These are phyloP conservation scores for Capsella rubella DNA, from an alignment of 441 rosid genomes.

Conservation along the genomic window DNA sequence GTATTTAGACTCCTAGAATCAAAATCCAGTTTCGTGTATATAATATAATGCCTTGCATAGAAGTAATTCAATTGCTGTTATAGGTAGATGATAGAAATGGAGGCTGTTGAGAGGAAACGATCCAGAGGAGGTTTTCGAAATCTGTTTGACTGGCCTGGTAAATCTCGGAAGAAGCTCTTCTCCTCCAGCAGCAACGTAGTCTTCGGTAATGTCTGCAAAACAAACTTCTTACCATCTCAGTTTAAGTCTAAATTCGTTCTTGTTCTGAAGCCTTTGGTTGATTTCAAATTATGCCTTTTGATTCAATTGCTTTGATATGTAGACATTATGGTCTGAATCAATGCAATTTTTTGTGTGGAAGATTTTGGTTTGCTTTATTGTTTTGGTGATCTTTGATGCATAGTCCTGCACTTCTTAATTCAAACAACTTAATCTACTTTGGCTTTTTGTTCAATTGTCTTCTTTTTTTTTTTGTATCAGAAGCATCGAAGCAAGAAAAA, in stretches of 20 bases:
- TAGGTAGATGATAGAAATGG: conserved; percentile 60
- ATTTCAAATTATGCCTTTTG: background rate
- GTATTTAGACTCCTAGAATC: background rate
- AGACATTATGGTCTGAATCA: background rate
- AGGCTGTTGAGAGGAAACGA: conserved; percentile 70
- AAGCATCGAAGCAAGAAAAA: conserved; percentile 54
- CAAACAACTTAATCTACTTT: conserved; percentile 22
- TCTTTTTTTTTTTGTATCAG: conserved; percentile 44
- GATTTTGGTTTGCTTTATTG: background rate
- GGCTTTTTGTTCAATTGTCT: conserved; percentile 20
- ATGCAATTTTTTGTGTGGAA: background rate
- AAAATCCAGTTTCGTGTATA: background rate
- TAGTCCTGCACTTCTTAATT: conserved; percentile 9
- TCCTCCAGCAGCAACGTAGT: conserved; percentile 45
- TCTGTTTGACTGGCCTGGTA: conserved; percentile 88
- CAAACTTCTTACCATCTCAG: background rate
- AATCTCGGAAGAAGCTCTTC: conserved; percentile 83
- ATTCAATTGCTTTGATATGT: background rate
- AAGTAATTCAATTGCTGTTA: conserved; percentile 25
- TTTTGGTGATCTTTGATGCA: conserved; percentile 10
- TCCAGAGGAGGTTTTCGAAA: conserved; percentile 70
- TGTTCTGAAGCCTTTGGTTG: conserved; percentile 20
- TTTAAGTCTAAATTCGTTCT: conserved; percentile 5
- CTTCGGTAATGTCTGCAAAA: conserved; percentile 36
- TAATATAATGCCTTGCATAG: background rate